phyloP scores from a whole-genome alignment of 192 early-diverging fungal genomes.

The Geranomyces michiganensis region DNA sequence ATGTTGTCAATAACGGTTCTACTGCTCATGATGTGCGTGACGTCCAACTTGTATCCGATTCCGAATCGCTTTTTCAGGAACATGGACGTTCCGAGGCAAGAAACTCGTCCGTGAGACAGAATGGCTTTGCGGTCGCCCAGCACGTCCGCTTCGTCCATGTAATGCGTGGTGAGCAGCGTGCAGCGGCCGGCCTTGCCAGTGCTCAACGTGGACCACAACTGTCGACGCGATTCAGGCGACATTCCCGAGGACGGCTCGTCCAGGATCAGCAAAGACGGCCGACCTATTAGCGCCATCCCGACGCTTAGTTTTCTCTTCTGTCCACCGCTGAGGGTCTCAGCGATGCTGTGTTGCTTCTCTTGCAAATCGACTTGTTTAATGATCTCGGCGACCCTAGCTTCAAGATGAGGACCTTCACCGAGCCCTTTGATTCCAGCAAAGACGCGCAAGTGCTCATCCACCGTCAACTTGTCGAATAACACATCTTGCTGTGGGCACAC shows the following conservation, averaged over 20 bases:
- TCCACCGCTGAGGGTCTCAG: conserved; percentile 45
- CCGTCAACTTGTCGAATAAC: conserved; percentile 66
- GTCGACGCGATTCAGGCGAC: conserved; percentile 65
- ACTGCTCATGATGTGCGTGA: neutral
- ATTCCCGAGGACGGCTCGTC: conserved; percentile 65
- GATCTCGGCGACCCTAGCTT: conserved; percentile 43
- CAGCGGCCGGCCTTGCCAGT: conserved; percentile 59
- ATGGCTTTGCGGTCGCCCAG: conserved; percentile 65
- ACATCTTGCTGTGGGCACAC: conserved; percentile 75
- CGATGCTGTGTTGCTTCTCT: conserved; percentile 20
- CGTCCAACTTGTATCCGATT: conserved; percentile 60
- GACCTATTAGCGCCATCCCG: conserved; percentile 64
- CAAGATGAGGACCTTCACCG: conserved; percentile 40
- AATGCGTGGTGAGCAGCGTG: conserved; percentile 61
- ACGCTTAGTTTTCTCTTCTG: conserved; percentile 69
- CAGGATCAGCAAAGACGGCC: conserved; percentile 66
- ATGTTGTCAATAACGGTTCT: neutral
- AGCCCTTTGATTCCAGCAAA: conserved; percentile 70
- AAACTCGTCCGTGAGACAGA: conserved; percentile 65
- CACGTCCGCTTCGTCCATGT: conserved; percentile 73
- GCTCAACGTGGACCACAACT: conserved; percentile 61
- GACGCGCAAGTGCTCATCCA: conserved; percentile 60
- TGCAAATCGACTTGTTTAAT: conserved; percentile 30
- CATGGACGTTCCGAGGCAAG: conserved; percentile 65
- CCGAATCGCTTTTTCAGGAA: conserved; percentile 71